Evolutionary conservation across 2,329 filamentous ascomycete species (phyloP).

Genomic region (Xylariales sp.): DNA sequence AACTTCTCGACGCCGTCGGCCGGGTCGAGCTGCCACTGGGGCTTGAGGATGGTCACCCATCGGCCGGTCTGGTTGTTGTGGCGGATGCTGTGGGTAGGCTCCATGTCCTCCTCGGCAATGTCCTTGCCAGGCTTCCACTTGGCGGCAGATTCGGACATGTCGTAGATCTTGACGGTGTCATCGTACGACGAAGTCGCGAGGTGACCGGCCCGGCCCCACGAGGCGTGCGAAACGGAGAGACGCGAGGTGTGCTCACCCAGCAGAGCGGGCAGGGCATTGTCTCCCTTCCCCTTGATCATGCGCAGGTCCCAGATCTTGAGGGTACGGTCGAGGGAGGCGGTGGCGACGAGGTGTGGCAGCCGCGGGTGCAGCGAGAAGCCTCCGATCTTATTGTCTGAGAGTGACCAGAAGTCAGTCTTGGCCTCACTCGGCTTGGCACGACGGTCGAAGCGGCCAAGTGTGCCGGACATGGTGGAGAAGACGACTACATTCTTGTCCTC

Average conservation of each 20-base stretch:
- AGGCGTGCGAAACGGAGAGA: conserved; percentile 86
- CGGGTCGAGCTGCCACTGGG: conserved; percentile 81
- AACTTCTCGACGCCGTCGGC: conserved; percentile 80
- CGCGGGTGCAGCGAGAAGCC: conserved; percentile 83
- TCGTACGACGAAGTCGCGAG: conserved; percentile 93
- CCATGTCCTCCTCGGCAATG: conserved; percentile 59
- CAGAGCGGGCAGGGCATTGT: conserved; percentile 58
- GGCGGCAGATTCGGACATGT: conserved; percentile 60
- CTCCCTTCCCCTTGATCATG: conserved; percentile 58
- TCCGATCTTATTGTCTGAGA: conserved; percentile 92
- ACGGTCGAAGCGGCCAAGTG: conserved; percentile 76
- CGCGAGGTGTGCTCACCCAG: conserved; percentile 79
- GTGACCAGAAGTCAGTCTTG: conserved; percentile 63
- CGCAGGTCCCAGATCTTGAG: conserved; percentile 91
- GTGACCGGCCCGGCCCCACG: conserved; percentile 81
- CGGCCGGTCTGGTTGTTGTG: conserved; percentile 97
- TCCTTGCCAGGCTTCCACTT: conserved; percentile 56
- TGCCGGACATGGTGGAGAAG: conserved; percentile 82
- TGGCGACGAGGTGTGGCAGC: conserved; percentile 78
- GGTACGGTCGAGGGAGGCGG: conserved; percentile 83
- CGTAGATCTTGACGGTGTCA: conserved; percentile 89
- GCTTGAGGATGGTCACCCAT: conserved; percentile 83
- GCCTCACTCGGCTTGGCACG: conserved; percentile 56
- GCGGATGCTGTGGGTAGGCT: conserved; percentile 62
- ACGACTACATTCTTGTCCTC: conserved; percentile 70